Percentiles rank a stretch among this genome's conserved stretches.
These are phyloP conservation scores for Globisporangium lucens DNA, from an alignment of 352 stramenopile species.

Conservation along the genomic window DNA sequence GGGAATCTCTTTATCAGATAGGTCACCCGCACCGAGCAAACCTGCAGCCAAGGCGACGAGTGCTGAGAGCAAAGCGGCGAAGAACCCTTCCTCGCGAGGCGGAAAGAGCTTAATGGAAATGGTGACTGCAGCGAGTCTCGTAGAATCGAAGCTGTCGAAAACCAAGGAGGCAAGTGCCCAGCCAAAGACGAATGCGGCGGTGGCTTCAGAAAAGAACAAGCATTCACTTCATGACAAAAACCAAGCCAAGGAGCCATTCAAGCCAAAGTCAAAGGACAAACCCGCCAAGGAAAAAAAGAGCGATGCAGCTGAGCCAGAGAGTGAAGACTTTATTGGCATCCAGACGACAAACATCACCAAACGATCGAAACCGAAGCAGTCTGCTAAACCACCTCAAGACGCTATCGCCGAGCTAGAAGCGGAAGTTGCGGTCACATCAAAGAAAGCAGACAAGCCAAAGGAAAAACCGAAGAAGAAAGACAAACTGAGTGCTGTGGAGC, in stretches of 20 bases:
- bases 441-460: conserved; percentile 12
- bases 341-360: conserved; percentile 18
- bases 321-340: conserved; percentile 14
- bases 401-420: conserved; percentile 6
- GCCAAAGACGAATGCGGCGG: background rate
- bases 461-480: conserved; percentile 20
- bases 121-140: conserved; percentile 12
- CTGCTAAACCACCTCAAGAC: background rate
- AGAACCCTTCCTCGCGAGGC: background rate
- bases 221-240: background rate
- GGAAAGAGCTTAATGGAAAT: conserved; percentile 23
- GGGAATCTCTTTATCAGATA: conserved; percentile 7
- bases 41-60: background rate
- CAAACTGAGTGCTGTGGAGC: conserved; percentile 37
- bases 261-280: background rate
- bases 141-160: conserved; percentile 10
- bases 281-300: background rate
- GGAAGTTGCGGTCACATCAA: background rate
- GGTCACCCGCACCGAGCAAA: background rate
- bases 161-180: conserved; percentile 4
- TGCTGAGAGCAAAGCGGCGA: background rate
- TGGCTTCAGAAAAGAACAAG: background rate
- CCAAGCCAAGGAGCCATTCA: conserved; percentile 1
- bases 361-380: conserved; percentile 14
- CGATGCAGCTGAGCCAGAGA: conserved; percentile 6